Base-by-base conservation (phyloP, 2,329 filamentous ascomycete species). In the Diaporthe vaccinii region DNA sequence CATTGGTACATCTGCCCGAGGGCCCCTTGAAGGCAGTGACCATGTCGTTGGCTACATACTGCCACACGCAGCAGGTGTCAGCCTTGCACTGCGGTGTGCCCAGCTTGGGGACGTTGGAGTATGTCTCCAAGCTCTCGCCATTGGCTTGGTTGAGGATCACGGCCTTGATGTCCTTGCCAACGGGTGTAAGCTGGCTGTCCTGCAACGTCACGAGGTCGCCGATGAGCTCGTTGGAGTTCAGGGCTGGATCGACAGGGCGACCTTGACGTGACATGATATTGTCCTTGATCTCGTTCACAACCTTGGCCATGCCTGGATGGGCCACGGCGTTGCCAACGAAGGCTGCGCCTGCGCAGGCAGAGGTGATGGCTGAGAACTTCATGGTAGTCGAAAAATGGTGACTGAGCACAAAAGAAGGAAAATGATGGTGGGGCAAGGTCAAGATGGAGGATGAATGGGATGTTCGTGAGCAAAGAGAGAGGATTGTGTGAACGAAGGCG, bases 21-120 rank as follows among this genome's bases (percentile, higher is more conserved):
- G 78, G 75, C 6, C 84, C 84, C 6, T 79, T 78, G 81, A 86
- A 87, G 14, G 80, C 77, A 4, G 76, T 55, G 4, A 81, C 79
- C 78, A 87, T 83, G 28, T 86, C 84, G 59, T 83, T 80, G 20
- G 83, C 82, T 72, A 87, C 83, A 78, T 86, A 82, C 75, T 84
- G 82, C 86, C 86, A 87, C 39, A 86, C 81, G 75, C 86, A 87
- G 80, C 86, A 87, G 1, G 84, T 84, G 65, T 87, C 85, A 25
- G 79, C 76, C 51, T 78, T 78, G 76, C 85, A 86, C 44, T 73
- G 57, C 15, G 71, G 31, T 14, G 71, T 65, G 17, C 49, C 58
- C n/a, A 62, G 46, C 57, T 20, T 34, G 5, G 71, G 71, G 41
- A 65, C 57, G 34, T 41, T 69, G 46, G 65, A 20, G n/a, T 53